Conservation (phyloP, 2,329 filamentous ascomycete genomes). For the Sphaceloma murrayae region DNA sequence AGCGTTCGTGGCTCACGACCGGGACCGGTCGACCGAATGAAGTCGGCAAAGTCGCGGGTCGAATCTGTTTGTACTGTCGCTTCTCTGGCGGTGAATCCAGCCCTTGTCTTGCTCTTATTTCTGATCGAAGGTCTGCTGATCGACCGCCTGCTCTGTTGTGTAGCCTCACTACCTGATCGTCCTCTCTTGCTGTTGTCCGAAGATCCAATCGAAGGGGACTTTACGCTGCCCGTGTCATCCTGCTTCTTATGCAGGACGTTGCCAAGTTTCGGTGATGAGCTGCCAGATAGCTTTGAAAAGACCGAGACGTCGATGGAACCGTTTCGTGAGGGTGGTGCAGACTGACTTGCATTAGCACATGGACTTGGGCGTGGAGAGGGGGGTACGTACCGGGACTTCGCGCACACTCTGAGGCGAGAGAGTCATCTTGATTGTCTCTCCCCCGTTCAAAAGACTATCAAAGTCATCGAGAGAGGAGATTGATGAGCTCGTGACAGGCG, state of each 20-base stretch:
- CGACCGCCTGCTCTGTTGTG: constrained; percentile 22
- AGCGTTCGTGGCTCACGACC: constrained; percentile 23
- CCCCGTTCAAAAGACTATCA: constrained; percentile 38
- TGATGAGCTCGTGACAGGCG: constrained; percentile 17
- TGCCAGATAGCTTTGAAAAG: constrained; percentile 9
- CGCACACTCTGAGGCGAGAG: constrained; percentile 40
- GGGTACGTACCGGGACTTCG: constrained; percentile 37
- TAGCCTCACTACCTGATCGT: constrained; percentile 11
- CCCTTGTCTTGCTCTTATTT: constrained; percentile 26
- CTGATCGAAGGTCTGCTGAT: constrained; percentile 26
- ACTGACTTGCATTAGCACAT: constrained; percentile 3
- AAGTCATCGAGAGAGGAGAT: constrained; percentile 32
- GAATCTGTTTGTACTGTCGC: constrained; percentile 62
- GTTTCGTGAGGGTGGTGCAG: constrained; percentile 7
- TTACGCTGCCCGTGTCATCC: constrained; percentile 4
- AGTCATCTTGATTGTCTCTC: constrained; percentile 43
- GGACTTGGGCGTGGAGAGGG: background rate
- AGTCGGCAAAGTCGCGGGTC: constrained; percentile 74
- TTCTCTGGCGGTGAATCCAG: constrained; percentile 52
- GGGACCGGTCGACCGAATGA: constrained; percentile 78
- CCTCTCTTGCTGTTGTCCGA: constrained; percentile 19
- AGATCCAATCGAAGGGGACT: constrained; percentile 4
- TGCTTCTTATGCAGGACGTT: constrained; percentile 6
- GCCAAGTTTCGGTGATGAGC: constrained; percentile 7
- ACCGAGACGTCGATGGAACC: constrained; percentile 11